Evolutionary conservation across 179 eudicot genomes (phyloP).

Genomic region (Vitellaria paradoxa): DNA sequence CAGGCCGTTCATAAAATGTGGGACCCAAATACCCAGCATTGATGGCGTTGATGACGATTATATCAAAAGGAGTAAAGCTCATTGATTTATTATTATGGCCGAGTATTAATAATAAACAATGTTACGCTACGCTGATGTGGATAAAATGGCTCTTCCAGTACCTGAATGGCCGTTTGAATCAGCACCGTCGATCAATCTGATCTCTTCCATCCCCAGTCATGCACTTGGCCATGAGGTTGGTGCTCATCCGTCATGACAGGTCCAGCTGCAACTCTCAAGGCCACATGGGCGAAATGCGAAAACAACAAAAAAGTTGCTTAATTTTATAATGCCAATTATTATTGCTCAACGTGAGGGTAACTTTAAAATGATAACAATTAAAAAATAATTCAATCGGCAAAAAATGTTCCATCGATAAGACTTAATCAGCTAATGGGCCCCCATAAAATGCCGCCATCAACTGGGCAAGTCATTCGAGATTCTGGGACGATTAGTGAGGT

Average conservation of each 20-base stretch:
- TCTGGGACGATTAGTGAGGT: no score
- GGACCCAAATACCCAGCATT: background rate
- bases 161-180: conserved; percentile 29
- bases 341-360: no score
- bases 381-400: no score
- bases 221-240: conserved; percentile 16
- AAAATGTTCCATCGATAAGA: no score
- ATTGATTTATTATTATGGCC: no score
- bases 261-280: background rate
- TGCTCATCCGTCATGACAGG: conserved; percentile 17
- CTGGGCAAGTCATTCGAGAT: no score
- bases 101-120: background rate
- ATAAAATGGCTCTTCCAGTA: conserved; percentile 24
- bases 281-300: background rate
- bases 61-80: background rate
- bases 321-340: no score
- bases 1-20: background rate
- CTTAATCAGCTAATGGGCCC: no score
- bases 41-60: background rate
- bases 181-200: conserved; percentile 14
- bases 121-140: background rate
- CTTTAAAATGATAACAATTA: no score
- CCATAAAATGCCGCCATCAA: no score
- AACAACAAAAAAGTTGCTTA: background rate
- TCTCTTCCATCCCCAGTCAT: conserved; percentile 11